Base-by-base conservation (phyloP, 148 eudicot genomes). In the Bassia scoparia region DNA sequence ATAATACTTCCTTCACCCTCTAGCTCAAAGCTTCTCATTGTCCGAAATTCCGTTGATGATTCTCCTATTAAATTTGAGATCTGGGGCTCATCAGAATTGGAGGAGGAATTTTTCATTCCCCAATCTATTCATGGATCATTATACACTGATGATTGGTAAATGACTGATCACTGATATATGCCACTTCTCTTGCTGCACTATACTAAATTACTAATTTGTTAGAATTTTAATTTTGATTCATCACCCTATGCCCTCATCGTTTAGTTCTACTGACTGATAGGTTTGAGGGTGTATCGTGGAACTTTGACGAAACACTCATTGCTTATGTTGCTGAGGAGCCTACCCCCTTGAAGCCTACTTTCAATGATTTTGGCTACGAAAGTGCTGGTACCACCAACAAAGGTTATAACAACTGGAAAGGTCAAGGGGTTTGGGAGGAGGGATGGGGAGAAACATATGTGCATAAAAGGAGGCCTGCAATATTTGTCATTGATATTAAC, bases 251-350 rank as follows among this genome's bases (percentile, higher is more conserved):
- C 16, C 44, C 29, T 72, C 70, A 53, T 72, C 63, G 38, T 27
- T 56, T 30, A 34, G 53, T 21, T 48, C 53, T 33, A 8, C 58
- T 67, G 23, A 14, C 61, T 46, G 31, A 56, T 76, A 94, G 97
- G 98, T 94, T 94, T 78, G 98, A 94, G 83, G 98, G 97, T 41
- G 84, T 94, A 71, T 89, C 97, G 18, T 94, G 98, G 98, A 87
- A 84, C 71, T 80, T 80, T 46, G 91, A 89, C 41, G 98, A 94
- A 88, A 91, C 85, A 70, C 72, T 79, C 24, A 80, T 94, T 80
- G 97, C 98, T 69, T 94, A 94, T 79, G 83, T 89, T 80, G 98
- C 98, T 70, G 98, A 94, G 83, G 97, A 94, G 70, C 93, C 91
- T 38, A 72, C 76, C 15, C 80, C 87, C 41, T 49, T 79, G 24